Conservation (phyloP, 176 grass and related monocot genomes). For the Triticum urartu region DNA sequence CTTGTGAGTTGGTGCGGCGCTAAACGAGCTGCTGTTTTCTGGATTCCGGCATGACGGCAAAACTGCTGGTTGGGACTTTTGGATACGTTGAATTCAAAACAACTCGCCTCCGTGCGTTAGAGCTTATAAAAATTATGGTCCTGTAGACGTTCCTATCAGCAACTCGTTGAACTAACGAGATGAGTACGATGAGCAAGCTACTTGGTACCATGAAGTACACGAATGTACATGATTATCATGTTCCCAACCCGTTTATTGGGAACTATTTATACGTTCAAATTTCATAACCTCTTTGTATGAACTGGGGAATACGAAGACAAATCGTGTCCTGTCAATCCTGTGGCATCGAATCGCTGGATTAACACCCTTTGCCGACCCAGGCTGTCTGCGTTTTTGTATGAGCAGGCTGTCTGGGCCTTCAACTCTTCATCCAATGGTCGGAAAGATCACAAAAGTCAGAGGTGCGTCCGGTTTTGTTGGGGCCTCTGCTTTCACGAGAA, state of each 20-base stretch:
- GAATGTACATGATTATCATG: no score
- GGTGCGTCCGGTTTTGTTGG: neutral
- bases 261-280: neutral
- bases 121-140: neutral
- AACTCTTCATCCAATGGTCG: neutral
- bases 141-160: neutral
- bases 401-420: no score
- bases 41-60: neutral
- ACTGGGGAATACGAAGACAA: neutral
- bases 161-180: neutral
- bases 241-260: no score
- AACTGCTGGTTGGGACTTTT: constrained; percentile 11
- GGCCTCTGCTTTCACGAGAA: constrained; percentile 1
- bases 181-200: neutral
- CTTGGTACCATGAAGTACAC: no score
- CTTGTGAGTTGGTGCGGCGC: constrained; percentile 6
- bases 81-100: neutral
- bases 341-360: no score
- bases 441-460: neutral
- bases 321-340: neutral
- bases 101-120: neutral
- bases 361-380: no score
- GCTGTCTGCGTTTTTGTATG: no score
- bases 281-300: neutral
- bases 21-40: constrained; percentile 5